Conservation (phyloP, 345 rosid species). For the Clarkia xantiana region DNA sequence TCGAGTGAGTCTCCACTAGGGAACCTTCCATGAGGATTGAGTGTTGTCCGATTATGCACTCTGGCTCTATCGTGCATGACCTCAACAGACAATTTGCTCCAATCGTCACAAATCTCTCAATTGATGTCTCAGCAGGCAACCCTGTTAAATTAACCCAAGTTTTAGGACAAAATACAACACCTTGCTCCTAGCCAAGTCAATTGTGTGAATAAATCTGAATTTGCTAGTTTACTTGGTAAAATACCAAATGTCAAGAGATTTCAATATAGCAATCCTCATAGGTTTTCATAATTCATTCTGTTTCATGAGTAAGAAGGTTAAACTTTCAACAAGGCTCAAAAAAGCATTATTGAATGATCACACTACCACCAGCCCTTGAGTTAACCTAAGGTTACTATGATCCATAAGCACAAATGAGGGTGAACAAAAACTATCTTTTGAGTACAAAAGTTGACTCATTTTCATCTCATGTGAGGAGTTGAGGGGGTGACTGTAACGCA, state of each 20-base stretch:
- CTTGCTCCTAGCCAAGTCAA: too few species aligned
- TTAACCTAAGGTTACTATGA: neutral
- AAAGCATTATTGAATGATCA: too few species aligned
- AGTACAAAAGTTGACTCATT: too few species aligned
- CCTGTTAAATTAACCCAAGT: slow-evolving; percentile 31
- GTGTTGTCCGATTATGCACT: slow-evolving; percentile 92
- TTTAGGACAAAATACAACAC: too few species aligned
- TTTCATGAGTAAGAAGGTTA: too few species aligned
- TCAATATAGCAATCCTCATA: neutral
- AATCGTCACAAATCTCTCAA: slow-evolving; percentile 80
- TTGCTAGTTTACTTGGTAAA: neutral
- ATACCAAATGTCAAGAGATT: neutral
- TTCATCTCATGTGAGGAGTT: too few species aligned
- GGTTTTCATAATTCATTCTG: neutral
- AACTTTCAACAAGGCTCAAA: too few species aligned
- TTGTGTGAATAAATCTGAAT: neutral
- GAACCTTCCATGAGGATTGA: slow-evolving; percentile 99
- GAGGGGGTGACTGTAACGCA: too few species aligned
- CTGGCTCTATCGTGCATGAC: slow-evolving; percentile 94
- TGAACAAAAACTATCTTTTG: too few species aligned
- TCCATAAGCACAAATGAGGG: neutral
- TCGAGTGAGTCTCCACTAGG: slow-evolving; percentile 75
- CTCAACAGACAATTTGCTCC: slow-evolving; percentile 81
- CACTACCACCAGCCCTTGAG: too few species aligned
- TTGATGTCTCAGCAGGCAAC: slow-evolving; percentile 74